These are phyloP conservation scores for Sicyos edulis DNA, from an alignment of 306 rosid species.

Conservation along the genomic window DNA sequence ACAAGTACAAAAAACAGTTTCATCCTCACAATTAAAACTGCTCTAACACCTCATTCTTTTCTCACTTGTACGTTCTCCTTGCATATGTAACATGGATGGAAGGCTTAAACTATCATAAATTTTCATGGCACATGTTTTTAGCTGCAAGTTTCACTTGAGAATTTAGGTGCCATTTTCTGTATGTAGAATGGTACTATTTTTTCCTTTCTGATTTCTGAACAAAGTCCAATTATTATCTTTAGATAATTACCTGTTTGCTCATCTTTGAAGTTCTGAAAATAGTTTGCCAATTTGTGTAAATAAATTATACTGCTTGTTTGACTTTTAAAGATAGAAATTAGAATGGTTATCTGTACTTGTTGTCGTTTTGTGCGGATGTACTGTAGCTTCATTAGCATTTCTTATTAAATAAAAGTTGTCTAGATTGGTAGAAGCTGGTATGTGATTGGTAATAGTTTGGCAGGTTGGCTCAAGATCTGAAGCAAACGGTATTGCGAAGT, in stretches of 20 bases:
- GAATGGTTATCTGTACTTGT: background rate
- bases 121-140: background rate
- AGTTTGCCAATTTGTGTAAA: background rate
- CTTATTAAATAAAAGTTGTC: conserved; percentile 6
- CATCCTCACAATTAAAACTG: background rate
- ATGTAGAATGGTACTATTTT: background rate
- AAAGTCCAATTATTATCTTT: background rate
- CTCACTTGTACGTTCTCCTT: background rate
- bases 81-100: background rate
- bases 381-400: background rate
- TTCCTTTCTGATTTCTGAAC: background rate
- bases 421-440: conserved; percentile 24
- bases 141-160: too few relatives aligned
- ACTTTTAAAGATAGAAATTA: background rate
- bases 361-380: background rate
- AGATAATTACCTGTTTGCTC: background rate
- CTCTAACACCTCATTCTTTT: background rate
- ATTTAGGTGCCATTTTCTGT: background rate
- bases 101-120: background rate
- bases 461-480: conserved; percentile 96
- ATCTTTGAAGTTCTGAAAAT: background rate
- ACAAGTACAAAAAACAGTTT: background rate
- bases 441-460: conserved; percentile 18
- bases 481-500: conserved; percentile 90
- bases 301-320: background rate